These are phyloP conservation scores for Achlya hypogyna DNA, from an alignment of 352 stramenopile genomes.

Conservation along the genomic window DNA sequence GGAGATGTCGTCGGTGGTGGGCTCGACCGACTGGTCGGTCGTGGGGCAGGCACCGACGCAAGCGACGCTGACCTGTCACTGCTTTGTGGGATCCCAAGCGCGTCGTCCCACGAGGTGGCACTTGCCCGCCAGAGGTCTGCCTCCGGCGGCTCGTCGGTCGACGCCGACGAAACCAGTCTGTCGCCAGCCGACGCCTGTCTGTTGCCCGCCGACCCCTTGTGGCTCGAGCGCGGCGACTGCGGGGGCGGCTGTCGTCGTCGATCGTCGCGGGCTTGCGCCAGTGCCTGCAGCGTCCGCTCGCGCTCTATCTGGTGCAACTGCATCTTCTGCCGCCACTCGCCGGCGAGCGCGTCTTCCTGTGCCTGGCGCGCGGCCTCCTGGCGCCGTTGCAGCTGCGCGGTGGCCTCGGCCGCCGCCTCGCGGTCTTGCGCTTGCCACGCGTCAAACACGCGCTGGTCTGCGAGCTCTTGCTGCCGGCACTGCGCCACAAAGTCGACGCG, in stretches of 20 bases:
- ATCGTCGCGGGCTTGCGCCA: background rate
- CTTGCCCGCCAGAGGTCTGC: too few species aligned
- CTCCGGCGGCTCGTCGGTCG: too few species aligned
- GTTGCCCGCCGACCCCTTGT: too few species aligned
- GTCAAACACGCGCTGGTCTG: conserved; percentile 62
- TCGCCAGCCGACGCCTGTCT: too few species aligned
- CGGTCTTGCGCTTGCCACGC: conserved; percentile 62
- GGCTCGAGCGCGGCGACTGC: too few species aligned
- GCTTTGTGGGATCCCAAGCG: too few species aligned
- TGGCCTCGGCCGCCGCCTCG: conserved; percentile 25
- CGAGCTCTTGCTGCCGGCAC: conserved; percentile 58
- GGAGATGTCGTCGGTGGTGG: too few species aligned
- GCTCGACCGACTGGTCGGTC: too few species aligned
- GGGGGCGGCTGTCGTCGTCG: background rate
- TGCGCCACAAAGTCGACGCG: conserved; percentile 61
- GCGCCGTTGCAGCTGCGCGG: conserved; percentile 35
- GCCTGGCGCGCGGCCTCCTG: conserved; percentile 28
- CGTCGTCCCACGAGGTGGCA: too few species aligned
- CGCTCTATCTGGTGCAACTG: conserved; percentile 20
- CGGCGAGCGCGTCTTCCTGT: conserved; percentile 27
- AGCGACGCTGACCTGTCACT: too few species aligned
- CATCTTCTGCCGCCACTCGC: conserved; percentile 26
- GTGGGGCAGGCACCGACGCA: too few species aligned
- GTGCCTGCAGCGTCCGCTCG: background rate
- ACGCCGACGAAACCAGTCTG: too few species aligned